These are phyloP conservation scores for Parachlorella kessleri DNA, from an alignment of 139 green algal species.

Conservation along the genomic window DNA sequence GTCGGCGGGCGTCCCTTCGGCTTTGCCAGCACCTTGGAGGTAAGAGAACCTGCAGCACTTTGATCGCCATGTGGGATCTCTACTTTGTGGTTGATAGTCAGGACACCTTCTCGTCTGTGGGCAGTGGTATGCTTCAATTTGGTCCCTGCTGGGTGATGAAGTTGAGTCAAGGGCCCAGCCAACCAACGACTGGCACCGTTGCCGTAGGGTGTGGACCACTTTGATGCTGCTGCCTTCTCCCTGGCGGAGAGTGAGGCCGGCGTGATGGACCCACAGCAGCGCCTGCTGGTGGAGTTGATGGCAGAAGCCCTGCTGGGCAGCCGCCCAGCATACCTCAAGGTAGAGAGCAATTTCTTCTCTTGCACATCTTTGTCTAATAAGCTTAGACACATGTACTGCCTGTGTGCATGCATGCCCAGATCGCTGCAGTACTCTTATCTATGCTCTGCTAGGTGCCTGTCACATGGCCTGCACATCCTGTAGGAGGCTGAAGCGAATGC, in stretches of 20 bases:
- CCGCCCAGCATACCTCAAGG: not conserved
- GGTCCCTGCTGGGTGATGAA: no score
- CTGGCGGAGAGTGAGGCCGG: constrained; percentile 59
- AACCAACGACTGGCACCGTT: no score
- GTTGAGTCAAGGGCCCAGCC: no score
- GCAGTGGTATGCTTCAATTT: no score
- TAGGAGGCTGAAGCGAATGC: not conserved
- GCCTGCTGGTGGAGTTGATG: constrained; percentile 63
- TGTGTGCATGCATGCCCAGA: not conserved
- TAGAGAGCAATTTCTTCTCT: not conserved
- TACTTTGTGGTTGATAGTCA: no score
- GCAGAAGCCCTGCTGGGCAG: constrained; percentile 34
- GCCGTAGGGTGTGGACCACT: constrained; percentile 50
- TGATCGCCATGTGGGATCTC: no score
- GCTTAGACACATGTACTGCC: no score
- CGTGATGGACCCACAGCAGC: constrained; percentile 84
- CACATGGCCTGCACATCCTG: not conserved
- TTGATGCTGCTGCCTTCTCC: constrained; percentile 56
- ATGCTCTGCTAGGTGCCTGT: not conserved
- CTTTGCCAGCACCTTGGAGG: constrained; percentile 42
- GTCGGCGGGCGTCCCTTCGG: constrained; percentile 29
- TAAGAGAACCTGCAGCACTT: not conserved
- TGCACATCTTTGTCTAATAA: no score
- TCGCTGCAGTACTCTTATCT: not conserved
- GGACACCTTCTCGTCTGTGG: no score